Conservation (phyloP, 2,329 filamentous ascomycete genomes). For the Alternaria incomplexa region DNA sequence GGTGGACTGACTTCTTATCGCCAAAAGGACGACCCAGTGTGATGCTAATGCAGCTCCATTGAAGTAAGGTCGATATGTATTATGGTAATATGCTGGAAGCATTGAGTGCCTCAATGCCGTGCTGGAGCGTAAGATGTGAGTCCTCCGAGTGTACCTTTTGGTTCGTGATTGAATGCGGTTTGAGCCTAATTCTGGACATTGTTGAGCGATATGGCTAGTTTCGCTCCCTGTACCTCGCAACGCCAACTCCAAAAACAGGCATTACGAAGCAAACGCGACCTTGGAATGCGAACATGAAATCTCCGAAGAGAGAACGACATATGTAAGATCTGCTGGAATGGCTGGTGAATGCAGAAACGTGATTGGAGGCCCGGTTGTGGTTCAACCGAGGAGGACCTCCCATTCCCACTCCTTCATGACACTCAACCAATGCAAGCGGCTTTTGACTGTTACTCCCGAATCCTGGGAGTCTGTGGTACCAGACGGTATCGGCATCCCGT, state of each 20-base stretch:
- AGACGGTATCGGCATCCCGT: background rate
- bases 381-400: slow-evolving; percentile 54
- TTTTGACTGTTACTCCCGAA: slow-evolving; percentile 68
- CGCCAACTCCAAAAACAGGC: background rate
- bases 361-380: background rate
- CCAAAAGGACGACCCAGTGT: background rate
- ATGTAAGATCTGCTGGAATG: background rate
- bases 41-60: background rate
- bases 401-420: slow-evolving; percentile 77
- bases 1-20: background rate
- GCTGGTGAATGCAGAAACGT: background rate
- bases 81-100: background rate
- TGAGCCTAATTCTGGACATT: background rate
- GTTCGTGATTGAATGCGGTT: background rate
- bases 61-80: background rate
- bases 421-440: slow-evolving; percentile 70
- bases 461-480: slow-evolving; percentile 54
- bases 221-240: background rate
- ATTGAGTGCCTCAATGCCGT: background rate
- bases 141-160: background rate
- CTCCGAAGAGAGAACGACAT: background rate
- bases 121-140: background rate
- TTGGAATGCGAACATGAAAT: background rate
- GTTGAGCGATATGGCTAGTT: background rate
- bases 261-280: background rate